These are phyloP conservation scores for Globisporangium viniferum DNA, from an alignment of 352 stramenopile species.

Conservation along the genomic window DNA sequence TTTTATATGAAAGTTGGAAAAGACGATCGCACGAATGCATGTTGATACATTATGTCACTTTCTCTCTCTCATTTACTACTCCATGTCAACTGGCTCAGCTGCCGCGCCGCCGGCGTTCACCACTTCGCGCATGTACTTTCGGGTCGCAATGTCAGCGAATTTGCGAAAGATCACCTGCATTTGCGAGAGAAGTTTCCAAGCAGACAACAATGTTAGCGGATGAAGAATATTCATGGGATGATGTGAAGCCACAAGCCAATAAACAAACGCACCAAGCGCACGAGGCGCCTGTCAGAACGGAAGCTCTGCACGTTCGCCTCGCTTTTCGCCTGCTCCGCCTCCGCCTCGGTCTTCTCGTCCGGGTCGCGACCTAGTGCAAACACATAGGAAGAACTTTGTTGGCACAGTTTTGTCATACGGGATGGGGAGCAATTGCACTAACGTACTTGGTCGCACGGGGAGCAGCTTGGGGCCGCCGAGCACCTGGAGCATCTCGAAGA, in stretches of 20 bases:
- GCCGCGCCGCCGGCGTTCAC: slow-evolving; percentile 21
- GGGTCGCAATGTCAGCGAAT: slow-evolving; percentile 64
- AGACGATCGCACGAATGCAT: slow-evolving; percentile 3
- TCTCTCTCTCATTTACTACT: slow-evolving; percentile 5
- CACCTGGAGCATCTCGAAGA: slow-evolving; percentile 58
- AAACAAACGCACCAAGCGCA: slow-evolving; percentile 48
- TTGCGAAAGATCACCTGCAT: slow-evolving; percentile 59
- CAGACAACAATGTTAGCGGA: neutral
- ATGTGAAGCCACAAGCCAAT: neutral
- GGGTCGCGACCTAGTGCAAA: slow-evolving; percentile 32
- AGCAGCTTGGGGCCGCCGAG: slow-evolving; percentile 61
- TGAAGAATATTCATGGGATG: neutral
- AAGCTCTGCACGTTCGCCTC: slow-evolving; percentile 80
- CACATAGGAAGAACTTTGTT: neutral
- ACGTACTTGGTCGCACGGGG: slow-evolving; percentile 47
- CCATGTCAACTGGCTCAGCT: neutral
- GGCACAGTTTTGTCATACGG: neutral
- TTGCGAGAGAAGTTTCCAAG: neutral
- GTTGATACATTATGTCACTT: slow-evolving; percentile 4
- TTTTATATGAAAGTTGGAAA: neutral
- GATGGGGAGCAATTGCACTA: neutral
- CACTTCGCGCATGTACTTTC: slow-evolving; percentile 57
- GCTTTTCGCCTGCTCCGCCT: slow-evolving; percentile 56
- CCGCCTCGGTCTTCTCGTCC: slow-evolving; percentile 45
- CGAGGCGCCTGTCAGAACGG: slow-evolving; percentile 67